Base-by-base conservation (phyloP, 257 asterid species). In the Agastache rugosa region DNA sequence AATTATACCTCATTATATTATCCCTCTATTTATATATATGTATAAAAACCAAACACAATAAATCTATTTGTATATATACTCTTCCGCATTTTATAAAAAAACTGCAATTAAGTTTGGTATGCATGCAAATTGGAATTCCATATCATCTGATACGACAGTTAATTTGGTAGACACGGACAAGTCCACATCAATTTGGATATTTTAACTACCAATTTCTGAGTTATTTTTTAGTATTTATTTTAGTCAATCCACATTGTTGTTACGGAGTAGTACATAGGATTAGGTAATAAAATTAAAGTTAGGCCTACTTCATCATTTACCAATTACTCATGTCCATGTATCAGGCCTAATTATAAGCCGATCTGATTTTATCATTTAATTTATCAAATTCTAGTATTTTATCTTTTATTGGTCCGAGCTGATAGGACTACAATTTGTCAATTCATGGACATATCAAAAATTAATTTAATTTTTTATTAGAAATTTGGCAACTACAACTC, bases 71-170 rank as follows among this genome's bases (percentile, higher is more conserved):
- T 29, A 29, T 29, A 29, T 29, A 29, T 29, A 29, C 34, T 29
- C 34, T 1, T 29, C 34, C 4, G 34, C 34, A 29, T 29, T 29
- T 29, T 29, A 73, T 71, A 78, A 6, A 37, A 39, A 39, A 50
- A 23, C 4, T 65, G 41, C 10, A 39, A 65, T 44, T 65, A 41
- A 65, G 54, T 44, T 45, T 67, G 42, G 72, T 45, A 12, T 23
- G 54, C 70, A 64, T 64, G 70, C 54, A 64, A 66, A 67, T 61
- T 69, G 56, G 75, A 68, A 68, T 45, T 76, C 75, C 65, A 50
- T 50, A 61, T 69, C 71, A 59, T 60, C 6, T 63, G 17, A 63
- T 31, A 27, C 72, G 69, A 23, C 74, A 75, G 8, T 54, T 73
- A 41, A 51, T 23, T 74, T 73, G 71, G 75, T 53, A 68, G 65